phyloP scores from a whole-genome alignment of 371 early-diverging fungal genomes.

The Mucor irregularis region DNA sequence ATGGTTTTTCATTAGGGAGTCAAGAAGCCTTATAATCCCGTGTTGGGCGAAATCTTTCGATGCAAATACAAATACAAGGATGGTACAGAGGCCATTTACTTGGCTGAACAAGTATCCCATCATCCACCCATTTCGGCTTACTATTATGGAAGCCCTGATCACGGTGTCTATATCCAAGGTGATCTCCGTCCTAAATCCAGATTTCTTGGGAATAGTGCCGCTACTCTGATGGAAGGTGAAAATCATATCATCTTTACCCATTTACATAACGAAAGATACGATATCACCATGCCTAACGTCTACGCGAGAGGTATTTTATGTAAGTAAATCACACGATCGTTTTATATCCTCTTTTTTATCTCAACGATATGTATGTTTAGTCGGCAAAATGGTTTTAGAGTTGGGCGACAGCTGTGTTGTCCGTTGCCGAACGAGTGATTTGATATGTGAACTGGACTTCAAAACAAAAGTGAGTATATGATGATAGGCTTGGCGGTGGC shows the following conservation, averaged over 20 bases:
- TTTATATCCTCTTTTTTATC: not conserved
- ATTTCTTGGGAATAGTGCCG: conserved; percentile 91
- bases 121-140: conserved; percentile 93
- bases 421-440: conserved; percentile 72
- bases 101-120: conserved; percentile 93
- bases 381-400: conserved; percentile 92
- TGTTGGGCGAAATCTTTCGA: conserved; percentile 90
- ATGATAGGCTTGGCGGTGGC: no score
- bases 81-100: conserved; percentile 73
- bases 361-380: conserved; percentile 5
- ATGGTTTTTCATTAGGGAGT: conserved; percentile 14
- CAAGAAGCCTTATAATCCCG: conserved; percentile 70
- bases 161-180: conserved; percentile 77
- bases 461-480: conserved; percentile 90
- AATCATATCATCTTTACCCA: conserved; percentile 66
- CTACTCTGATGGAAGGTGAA: conserved; percentile 88
- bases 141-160: conserved; percentile 82
- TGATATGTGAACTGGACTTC: conserved; percentile 84
- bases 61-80: conserved; percentile 73
- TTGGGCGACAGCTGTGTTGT: conserved; percentile 81
- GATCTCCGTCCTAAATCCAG: conserved; percentile 85
- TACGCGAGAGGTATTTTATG: conserved; percentile 29
- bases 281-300: conserved; percentile 70
- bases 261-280: conserved; percentile 73
- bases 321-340: conserved; percentile 18